A percentile compares a stretch with the other conserved stretches of the same genome.
phyloP scores from a whole-genome alignment of 2,329 filamentous ascomycete species.

The Ambrosiella xylebori region DNA sequence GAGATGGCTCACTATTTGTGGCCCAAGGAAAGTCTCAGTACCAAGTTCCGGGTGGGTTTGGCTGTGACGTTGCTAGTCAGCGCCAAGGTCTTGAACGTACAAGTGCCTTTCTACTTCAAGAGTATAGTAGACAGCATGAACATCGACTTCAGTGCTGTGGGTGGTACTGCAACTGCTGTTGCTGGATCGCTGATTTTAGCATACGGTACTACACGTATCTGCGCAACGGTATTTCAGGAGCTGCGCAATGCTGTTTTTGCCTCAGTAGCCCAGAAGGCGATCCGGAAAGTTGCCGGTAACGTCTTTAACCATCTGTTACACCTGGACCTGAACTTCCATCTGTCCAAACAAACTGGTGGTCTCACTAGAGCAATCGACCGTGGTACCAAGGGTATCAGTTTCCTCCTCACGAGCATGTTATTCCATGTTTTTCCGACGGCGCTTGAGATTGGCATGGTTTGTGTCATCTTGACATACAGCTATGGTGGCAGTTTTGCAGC shows the following conservation, averaged over 20 bases:
- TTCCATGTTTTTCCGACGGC: conserved; percentile 92
- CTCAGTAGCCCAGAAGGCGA: conserved; percentile 91
- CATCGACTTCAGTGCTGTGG: conserved; percentile 68
- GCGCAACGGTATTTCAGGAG: conserved; percentile 81
- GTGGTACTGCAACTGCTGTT: conserved; percentile 77
- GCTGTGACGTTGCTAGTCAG: conserved; percentile 73
- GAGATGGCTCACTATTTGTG: conserved; percentile 94
- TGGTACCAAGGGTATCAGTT: conserved; percentile 96
- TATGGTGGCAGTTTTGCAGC: conserved; percentile 84
- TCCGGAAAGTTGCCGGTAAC: conserved; percentile 74
- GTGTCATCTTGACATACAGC: conserved; percentile 89
- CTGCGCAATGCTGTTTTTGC: conserved; percentile 92
- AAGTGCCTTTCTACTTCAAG: conserved; percentile 99
- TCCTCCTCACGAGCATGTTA: conserved; percentile 92
- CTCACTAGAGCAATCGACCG: conserved; percentile 87
- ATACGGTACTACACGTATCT: conserved; percentile 76
- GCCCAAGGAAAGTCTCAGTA: conserved; percentile 62
- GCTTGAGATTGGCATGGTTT: conserved; percentile 87
- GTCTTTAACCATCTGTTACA: conserved; percentile 82
- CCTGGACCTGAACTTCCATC: conserved; percentile 83
- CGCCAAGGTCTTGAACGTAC: conserved; percentile 89
- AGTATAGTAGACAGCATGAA: conserved; percentile 97
- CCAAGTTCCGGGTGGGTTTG: conserved; percentile 67
- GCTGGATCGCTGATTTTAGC: conserved; percentile 87
- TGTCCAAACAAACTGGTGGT: conserved; percentile 86